Percentiles rank a stretch among this genome's conserved stretches.
Conservation (phyloP, 2,329 filamentous ascomycete species). For the Zymoseptoria crescenta region DNA sequence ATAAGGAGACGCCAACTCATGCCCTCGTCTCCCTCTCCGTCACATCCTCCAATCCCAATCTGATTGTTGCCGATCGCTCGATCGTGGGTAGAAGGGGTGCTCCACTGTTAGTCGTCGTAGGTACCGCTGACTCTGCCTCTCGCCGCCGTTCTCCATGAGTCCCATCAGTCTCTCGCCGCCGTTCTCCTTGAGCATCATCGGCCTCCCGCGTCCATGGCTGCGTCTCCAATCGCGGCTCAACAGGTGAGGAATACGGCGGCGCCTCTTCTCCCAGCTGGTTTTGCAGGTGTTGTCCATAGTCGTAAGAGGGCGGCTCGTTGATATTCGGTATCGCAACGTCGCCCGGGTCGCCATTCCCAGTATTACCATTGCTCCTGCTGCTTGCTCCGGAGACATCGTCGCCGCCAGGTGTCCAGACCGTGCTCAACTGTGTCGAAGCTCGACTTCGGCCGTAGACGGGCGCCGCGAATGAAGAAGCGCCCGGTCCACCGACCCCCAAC, state of each 20-base stretch:
- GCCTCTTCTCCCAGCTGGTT: conserved; percentile 36
- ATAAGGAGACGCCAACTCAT: conserved; percentile 1
- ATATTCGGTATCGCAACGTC: conserved; percentile 23
- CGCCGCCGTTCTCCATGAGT: conserved; percentile 2
- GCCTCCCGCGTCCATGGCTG: conserved; percentile 3
- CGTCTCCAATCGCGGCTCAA: conserved; percentile 15
- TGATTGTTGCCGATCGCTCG: conserved; percentile 37
- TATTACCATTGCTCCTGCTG: neutral
- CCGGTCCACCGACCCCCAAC: conserved; percentile 26
- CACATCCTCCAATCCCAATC: conserved; percentile 23
- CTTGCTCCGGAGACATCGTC: conserved; percentile 9
- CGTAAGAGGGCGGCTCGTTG: conserved; percentile 29
- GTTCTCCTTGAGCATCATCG: conserved; percentile 1
- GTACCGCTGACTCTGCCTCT: neutral
- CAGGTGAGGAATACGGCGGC: conserved; percentile 41
- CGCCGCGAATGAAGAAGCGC: conserved; percentile 15
- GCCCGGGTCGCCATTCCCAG: conserved; percentile 21
- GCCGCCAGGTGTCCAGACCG: conserved; percentile 22
- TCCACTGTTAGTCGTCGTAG: conserved; percentile 10
- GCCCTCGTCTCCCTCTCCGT: conserved; percentile 6
- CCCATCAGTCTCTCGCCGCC: conserved; percentile 1
- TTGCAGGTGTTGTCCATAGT: conserved; percentile 6
- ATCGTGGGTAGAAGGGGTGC: conserved; percentile 32
- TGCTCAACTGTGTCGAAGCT: conserved; percentile 20
- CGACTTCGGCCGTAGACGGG: conserved; percentile 21